Conservation (phyloP, 2,329 filamentous ascomycete species). For the Xylaria sp. region DNA sequence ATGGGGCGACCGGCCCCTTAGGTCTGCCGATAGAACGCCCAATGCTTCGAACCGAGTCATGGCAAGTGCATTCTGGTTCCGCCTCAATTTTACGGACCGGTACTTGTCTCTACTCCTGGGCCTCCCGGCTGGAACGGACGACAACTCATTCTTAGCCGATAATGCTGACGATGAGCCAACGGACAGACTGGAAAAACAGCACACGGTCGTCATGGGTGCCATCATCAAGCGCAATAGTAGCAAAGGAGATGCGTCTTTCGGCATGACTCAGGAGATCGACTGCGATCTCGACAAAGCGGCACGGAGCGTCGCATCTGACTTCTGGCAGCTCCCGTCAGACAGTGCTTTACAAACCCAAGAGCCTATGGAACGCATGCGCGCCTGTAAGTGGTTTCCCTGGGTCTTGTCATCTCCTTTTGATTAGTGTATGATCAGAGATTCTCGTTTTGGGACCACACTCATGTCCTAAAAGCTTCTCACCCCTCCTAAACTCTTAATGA, state of each 20-base stretch:
- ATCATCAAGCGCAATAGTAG: constrained; percentile 60
- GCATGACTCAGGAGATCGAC: constrained; percentile 57
- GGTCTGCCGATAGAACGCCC: constrained; percentile 53
- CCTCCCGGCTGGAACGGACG: constrained; percentile 56
- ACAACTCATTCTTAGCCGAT: constrained; percentile 52
- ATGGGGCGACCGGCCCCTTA: constrained; percentile 48
- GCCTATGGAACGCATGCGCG: constrained; percentile 44
- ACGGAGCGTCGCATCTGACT: constrained; percentile 55
- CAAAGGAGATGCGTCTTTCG: constrained; percentile 51
- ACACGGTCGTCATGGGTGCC: constrained; percentile 55
- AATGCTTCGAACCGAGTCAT: constrained; percentile 47
- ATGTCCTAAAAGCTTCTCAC: background rate
- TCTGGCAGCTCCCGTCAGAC: constrained; percentile 58
- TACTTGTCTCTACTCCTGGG: constrained; percentile 63
- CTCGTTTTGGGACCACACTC: background rate
- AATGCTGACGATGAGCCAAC: constrained; percentile 50
- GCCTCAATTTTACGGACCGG: constrained; percentile 61
- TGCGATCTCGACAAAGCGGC: constrained; percentile 58
- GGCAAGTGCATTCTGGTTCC: constrained; percentile 57
- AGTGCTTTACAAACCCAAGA: constrained; percentile 35
- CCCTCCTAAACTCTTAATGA: background rate
- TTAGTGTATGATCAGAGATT: background rate
- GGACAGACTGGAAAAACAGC: constrained; percentile 58
- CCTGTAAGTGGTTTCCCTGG: constrained; percentile 20
- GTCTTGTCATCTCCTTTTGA: background rate